Evolutionary conservation across 257 asterid genomes (phyloP), one percentile per base, ranked within the genome.

Genomic region (Nicotiana noctiflora): DNA sequence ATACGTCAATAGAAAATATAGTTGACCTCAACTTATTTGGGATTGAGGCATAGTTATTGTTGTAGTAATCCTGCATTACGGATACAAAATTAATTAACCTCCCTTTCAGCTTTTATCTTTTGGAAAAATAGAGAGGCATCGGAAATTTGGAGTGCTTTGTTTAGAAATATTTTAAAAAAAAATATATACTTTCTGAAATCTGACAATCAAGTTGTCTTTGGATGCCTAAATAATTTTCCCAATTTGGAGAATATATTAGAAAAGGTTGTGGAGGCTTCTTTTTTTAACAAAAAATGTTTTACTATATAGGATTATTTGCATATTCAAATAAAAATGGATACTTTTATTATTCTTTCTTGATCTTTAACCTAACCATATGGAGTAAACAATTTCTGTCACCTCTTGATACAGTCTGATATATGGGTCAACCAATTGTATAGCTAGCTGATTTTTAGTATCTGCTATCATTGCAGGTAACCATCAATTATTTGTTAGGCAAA

Each of bases 401-500:
- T 74, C 17, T 17, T 74, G 40, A 44, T 70, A 19, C 19, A 44
- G 13, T 37, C 77, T 70, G 55, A 70, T 13, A 23, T 23, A 23
- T 23, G 25, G 25, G 9, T 49, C 61, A 74, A 74, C 61, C 61
- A 49, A 46, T 49, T 74, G 78, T 49, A 74, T 74, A 14, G 44
- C 61, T 55, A 14, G 78, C 44, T 74, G 78, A 74, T 14, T 4
- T 74, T 74, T 11, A 6, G 13, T 49, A 8, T 49, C 23, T 5
- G 15, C 23, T 65, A 61, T 70, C 75, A 61, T 27, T 81, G 57
- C 89, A 94, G 97, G 89, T 91, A 14, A 84, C 95, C 13, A 83
- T 94, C 23, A 94, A 94, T 86, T 94, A 89, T 83, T 80, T 89
- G n/a, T 79, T 90, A 44, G 97, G 90, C 29, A 90, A 62, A 15